A percentile compares a stretch with the other conserved stretches of the same genome.
These are phyloP conservation scores for Emmonsia crescens DNA, from an alignment of 2,329 filamentous ascomycete species.

Conservation along the genomic window DNA sequence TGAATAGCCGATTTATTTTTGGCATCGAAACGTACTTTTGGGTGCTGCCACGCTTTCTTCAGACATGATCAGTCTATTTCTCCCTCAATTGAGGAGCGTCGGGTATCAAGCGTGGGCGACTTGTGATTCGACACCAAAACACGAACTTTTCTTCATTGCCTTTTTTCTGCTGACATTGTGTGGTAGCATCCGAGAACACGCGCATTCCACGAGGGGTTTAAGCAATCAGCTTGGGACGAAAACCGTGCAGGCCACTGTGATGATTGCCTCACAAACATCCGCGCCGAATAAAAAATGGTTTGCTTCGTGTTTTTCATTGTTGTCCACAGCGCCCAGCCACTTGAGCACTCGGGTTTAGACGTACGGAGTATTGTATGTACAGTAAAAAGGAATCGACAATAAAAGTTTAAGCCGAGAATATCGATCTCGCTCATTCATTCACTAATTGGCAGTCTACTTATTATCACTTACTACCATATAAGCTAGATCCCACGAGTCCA, in stretches of 20 bases:
- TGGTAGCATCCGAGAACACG: background rate
- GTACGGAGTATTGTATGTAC: no score
- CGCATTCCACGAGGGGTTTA: background rate
- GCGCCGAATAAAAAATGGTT: background rate
- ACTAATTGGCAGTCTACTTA: background rate
- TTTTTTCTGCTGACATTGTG: background rate
- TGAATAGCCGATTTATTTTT: background rate
- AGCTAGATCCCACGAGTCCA: background rate
- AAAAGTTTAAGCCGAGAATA: background rate
- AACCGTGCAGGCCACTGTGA: background rate
- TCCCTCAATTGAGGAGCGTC: background rate
- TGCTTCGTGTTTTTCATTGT: background rate
- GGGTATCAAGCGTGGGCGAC: background rate
- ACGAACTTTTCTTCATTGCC: background rate
- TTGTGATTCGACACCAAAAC: conserved; percentile 1
- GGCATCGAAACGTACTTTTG: background rate
- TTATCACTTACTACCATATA: background rate
- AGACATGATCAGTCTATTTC: background rate
- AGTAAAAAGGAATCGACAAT: background rate
- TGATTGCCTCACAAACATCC: background rate
- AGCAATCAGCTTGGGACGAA: background rate
- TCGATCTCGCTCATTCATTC: background rate
- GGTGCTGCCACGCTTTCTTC: background rate
- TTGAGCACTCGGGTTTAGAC: background rate
- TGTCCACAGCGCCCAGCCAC: background rate